Percentiles rank a stretch among this genome's conserved stretches.
These are phyloP conservation scores for Penicillium taxi DNA, from an alignment of 495 filamentous ascomycete genomes.

Conservation along the genomic window DNA sequence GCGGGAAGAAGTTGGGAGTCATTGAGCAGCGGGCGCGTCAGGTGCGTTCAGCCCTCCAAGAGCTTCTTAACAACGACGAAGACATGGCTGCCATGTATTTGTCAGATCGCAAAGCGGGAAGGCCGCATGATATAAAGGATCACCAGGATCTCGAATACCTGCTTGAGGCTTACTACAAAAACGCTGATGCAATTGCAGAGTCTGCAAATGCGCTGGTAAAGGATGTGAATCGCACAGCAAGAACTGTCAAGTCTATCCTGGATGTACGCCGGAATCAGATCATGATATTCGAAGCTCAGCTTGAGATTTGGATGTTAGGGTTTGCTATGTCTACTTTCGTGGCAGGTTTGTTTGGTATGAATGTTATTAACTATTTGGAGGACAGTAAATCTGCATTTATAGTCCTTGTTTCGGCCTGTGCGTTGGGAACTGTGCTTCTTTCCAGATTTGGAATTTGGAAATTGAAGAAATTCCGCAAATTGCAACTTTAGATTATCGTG, in stretches of 20 bases:
- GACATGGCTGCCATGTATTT: conserved; percentile 39
- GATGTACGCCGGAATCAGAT: conserved; percentile 31
- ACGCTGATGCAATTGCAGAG: conserved; percentile 21
- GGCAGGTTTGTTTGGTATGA: conserved; percentile 29
- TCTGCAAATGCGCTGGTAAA: conserved; percentile 16
- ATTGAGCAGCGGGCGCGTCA: conserved; percentile 26
- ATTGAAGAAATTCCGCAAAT: conserved; percentile 13
- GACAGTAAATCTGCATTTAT: conserved; percentile 22
- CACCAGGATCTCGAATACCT: conserved; percentile 32
- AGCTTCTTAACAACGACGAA: conserved; percentile 24
- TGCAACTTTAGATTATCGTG: conserved; percentile 12
- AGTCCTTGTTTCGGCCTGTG: conserved; percentile 9
- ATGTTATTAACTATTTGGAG: conserved; percentile 27
- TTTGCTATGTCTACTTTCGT: conserved; percentile 24
- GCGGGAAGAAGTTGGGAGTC: conserved; percentile 15
- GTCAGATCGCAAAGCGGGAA: conserved; percentile 28
- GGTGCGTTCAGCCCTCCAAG: conserved; percentile 20
- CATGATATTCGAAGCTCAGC: conserved; percentile 26
- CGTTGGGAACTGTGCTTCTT: conserved; percentile 9
- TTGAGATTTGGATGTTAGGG: conserved; percentile 28
- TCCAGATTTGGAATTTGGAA: conserved; percentile 19
- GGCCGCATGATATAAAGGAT: conserved; percentile 18
- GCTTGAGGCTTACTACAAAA: conserved; percentile 29
- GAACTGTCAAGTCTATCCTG: conserved; percentile 19
- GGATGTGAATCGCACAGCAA: conserved; percentile 20